A percentile compares a stretch with the other conserved stretches of the same genome.
Conservation (phyloP, 1,284 basidiomycete species). For the Apiotrichum akiyoshidainum region DNA sequence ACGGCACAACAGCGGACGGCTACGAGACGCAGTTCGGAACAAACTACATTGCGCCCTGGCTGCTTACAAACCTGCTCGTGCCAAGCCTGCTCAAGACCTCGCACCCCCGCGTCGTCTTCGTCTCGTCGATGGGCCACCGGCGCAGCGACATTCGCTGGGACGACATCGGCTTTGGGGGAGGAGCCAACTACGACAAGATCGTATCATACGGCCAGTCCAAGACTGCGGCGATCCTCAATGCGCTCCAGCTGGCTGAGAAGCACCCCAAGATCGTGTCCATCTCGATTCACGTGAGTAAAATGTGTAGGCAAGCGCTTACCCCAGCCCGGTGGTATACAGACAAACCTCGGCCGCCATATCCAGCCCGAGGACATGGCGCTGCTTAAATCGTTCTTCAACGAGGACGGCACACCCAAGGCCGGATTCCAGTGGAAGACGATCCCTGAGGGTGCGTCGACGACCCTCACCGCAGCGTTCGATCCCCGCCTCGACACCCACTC, state of each 20-base stretch:
- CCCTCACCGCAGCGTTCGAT: slow-evolving; percentile 14
- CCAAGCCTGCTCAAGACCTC: neutral
- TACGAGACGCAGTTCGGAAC: slow-evolving; percentile 36
- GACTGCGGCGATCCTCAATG: slow-evolving; percentile 20
- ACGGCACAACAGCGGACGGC: slow-evolving; percentile 28
- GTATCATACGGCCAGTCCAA: slow-evolving; percentile 23
- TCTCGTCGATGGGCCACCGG: slow-evolving; percentile 14
- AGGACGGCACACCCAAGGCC: slow-evolving; percentile 7
- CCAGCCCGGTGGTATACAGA: slow-evolving; percentile 11
- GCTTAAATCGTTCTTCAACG: slow-evolving; percentile 1
- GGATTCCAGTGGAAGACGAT: slow-evolving; percentile 9
- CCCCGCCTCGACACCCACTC: slow-evolving; percentile 2
- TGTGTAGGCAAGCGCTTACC: neutral
- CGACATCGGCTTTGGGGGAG: slow-evolving; percentile 14
- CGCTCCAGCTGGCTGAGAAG: slow-evolving; percentile 10
- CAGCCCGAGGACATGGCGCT: slow-evolving; percentile 6
- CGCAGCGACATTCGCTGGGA: slow-evolving; percentile 17
- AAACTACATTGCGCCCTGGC: slow-evolving; percentile 35
- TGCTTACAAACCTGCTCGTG: slow-evolving; percentile 18
- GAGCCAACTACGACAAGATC: slow-evolving; percentile 13
- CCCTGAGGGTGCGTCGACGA: slow-evolving; percentile 13
- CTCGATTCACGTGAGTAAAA: neutral
- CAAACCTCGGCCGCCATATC: slow-evolving; percentile 10
- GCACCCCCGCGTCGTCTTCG: slow-evolving; percentile 21
- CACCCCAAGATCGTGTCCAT: slow-evolving; percentile 17